Evolutionary conservation across 2,329 filamentous ascomycete species (phyloP), one percentile per base, ranked within the genome.

Genomic region (Camptophora hylomeconis): DNA sequence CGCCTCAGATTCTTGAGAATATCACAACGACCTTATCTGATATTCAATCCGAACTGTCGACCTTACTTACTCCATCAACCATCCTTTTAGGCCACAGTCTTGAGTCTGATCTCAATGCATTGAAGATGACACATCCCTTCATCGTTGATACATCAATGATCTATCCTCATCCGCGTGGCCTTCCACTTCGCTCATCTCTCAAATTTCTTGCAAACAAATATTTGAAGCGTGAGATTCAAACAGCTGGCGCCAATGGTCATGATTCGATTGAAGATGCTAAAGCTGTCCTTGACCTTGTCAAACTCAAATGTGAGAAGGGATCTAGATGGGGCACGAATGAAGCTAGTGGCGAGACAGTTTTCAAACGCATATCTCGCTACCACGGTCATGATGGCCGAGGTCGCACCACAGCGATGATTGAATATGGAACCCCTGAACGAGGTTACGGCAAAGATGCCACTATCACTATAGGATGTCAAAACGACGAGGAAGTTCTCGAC

Each of bases 231-330:
- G 80, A 92, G 51, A 92, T 98, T 30, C 89, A 98, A 50, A 83
- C 80, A 45, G 75, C 74, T 23, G 79, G 78, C 28, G 62, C 63
- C 10, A 63, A 65, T 10, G 89, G 89, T 10, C 89, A 98, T 51
- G 78, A 95, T 62, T 89, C 81, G 34, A 69, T 93, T 38, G 89
- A 98, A 54, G 89, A 98, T 52, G 84, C 89, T 9, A 75, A 69
- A 40, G 84, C 89, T 3, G 92, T 84, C 40, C 73, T 98, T 9
- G 86, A 95, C 46, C 75, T 98, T 2, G 74, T 95, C 26, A 92
- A 89, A 54, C 77, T 87, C 49, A 98, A 98, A 53, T 94, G 87
- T 52, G 86, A 95, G 52, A 89, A 81, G 55, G 89, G 89, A 21
- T 80, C 80, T 40, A 57, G 64, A 14, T 98, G 86, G 81, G 89